Conservation (phyloP, 345 rosid species). For the Acer campestre region DNA sequence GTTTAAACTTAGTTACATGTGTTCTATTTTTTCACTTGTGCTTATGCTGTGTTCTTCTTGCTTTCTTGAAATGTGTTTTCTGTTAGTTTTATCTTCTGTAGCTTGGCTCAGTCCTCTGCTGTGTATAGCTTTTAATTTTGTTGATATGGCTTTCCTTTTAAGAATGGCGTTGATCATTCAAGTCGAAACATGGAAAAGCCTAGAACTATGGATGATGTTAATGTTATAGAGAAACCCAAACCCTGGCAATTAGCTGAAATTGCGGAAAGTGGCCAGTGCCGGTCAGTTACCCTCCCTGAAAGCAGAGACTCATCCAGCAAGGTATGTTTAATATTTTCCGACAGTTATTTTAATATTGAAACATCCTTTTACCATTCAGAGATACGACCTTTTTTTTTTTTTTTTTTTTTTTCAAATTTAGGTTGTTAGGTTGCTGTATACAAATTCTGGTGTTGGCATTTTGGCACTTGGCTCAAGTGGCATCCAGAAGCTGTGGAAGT, state of each 20-base stretch:
- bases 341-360: neutral
- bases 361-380: neutral
- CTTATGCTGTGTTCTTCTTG: constrained; percentile 8
- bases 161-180: constrained; percentile 90
- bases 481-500: constrained; percentile 78
- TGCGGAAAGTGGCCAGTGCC: constrained; percentile 64
- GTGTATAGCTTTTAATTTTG: constrained; percentile 1
- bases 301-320: constrained; percentile 75
- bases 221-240: constrained; percentile 66
- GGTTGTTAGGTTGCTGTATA: constrained; percentile 86
- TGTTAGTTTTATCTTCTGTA: constrained; percentile 2
- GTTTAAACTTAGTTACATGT: neutral
- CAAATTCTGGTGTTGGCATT: constrained; percentile 80
- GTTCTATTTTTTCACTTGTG: neutral
- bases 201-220: constrained; percentile 60
- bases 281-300: constrained; percentile 73
- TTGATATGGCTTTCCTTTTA: constrained; percentile 11
- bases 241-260: constrained; percentile 85
- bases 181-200: constrained; percentile 83
- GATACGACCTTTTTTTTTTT: neutral
- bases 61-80: neutral
- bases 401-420: constrained; percentile 28
- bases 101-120: neutral
- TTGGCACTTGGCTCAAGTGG: constrained; percentile 87
- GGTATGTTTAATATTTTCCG: constrained; percentile 43